Conservation (phyloP, 441 rosid genomes). For the Hura crepitans region DNA sequence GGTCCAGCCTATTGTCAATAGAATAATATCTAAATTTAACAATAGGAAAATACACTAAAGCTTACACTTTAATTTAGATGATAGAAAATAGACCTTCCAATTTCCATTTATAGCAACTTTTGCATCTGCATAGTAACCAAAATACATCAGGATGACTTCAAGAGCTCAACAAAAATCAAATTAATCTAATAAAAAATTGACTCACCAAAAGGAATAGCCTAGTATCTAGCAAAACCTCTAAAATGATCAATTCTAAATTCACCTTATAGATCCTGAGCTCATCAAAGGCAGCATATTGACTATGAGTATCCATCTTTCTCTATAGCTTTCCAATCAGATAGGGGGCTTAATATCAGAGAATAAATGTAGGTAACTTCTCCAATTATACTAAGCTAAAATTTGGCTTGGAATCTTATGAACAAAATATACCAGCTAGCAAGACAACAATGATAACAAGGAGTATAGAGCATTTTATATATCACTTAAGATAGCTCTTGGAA, state of each 20-base stretch:
- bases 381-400: slow-evolving; percentile 17
- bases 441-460: not conserved
- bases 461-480: not conserved
- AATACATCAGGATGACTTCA: slow-evolving; percentile 21
- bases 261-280: slow-evolving; percentile 71
- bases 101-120: slow-evolving; percentile 72
- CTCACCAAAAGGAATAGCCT: slow-evolving; percentile 94
- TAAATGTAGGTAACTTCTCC: slow-evolving; percentile 16
- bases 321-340: slow-evolving; percentile 91
- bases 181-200: slow-evolving; percentile 15
- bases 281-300: slow-evolving; percentile 73
- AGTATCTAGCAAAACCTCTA: slow-evolving; percentile 95
- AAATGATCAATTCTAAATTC: slow-evolving; percentile 96
- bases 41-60: slow-evolving; percentile 21
- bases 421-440: not conserved
- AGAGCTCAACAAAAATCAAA: slow-evolving; percentile 10
- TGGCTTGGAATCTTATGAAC: not conserved
- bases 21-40: slow-evolving; percentile 30
- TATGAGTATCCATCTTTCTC: slow-evolving; percentile 76
- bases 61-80: slow-evolving; percentile 20
- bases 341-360: slow-evolving; percentile 60
- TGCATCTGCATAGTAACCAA: slow-evolving; percentile 56
- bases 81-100: slow-evolving; percentile 65
- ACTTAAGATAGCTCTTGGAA: not conserved
- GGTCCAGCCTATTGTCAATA: slow-evolving; percentile 86